Percentiles rank a stretch among this genome's conserved stretches.
These are phyloP conservation scores for Coemansia reversa DNA, from an alignment of 192 early-diverging fungal species.

Conservation along the genomic window DNA sequence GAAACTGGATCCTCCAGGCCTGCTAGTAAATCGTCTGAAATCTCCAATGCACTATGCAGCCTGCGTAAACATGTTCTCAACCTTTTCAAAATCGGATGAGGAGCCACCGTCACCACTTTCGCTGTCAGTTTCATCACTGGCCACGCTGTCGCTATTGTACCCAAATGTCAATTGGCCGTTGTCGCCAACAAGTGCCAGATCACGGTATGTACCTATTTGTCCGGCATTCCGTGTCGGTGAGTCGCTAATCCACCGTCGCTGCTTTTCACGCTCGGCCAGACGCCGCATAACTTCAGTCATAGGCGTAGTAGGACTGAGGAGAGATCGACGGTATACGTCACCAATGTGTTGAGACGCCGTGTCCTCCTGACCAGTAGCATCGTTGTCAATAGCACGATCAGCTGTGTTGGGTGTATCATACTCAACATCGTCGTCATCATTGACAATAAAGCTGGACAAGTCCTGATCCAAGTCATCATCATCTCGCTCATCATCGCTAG, in stretches of 20 bases:
- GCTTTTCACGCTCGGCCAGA: conserved; percentile 48
- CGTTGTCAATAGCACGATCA: background rate
- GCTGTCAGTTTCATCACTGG: conserved; percentile 7
- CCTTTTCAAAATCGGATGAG: conserved; percentile 45
- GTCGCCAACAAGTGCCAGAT: background rate
- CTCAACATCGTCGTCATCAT: conserved; percentile 43
- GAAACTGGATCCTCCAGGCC: too few relatives aligned
- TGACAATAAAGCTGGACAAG: conserved; percentile 51
- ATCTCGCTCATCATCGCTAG: conserved; percentile 35
- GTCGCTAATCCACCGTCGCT: conserved; percentile 50
- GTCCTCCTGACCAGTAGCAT: background rate
- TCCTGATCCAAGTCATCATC: conserved; percentile 40
- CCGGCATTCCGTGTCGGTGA: conserved; percentile 23
- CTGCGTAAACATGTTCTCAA: conserved; percentile 33
- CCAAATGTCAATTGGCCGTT: too few relatives aligned
- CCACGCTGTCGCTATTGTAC: conserved; percentile 4
- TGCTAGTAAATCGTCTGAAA: too few relatives aligned
- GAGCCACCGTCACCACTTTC: conserved; percentile 3
- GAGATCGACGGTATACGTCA: conserved; percentile 43
- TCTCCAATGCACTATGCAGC: conserved; percentile 8
- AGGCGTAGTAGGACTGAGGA: conserved; percentile 31
- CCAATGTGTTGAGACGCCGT: conserved; percentile 24
- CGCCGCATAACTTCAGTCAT: conserved; percentile 35
- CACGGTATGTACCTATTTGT: background rate
- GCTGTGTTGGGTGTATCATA: conserved; percentile 22